Evolutionary conservation across 345 rosid genomes (phyloP), one percentile per base, ranked within the genome.

Genomic region (Populus ilicifolia): DNA sequence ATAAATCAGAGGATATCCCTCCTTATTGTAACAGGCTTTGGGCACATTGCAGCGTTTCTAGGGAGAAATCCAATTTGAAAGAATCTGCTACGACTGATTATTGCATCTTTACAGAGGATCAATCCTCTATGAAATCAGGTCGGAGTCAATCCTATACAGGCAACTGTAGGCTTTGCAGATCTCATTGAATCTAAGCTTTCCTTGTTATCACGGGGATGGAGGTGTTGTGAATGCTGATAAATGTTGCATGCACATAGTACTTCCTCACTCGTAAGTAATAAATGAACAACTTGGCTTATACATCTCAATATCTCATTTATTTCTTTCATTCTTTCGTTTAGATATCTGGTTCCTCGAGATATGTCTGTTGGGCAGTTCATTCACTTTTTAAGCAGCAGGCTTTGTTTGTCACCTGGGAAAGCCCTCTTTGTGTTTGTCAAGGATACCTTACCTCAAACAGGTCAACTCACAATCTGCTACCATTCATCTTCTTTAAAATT

Each of bases 321-420:
- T 46, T 72, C 61, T n/a, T 18, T n/a, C 10, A 7, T 30, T 84
- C 9, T 33, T 72, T 30, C 50, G 33, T 54, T 41, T 75, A 94
- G 97, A 82, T 93, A 85, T 82, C 87, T 93, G 86, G 94, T 93
- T 85, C 97, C 97, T 43, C 82, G 97, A 72, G 97, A 93, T 80
- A 93, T 90, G 96, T 89, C 97, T 1, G 89, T 93, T 18, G 99
- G 99, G 16, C 98, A 95, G 66, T 95, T 90, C 83, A 90, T 90
- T 65, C 90, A 91, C 85, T 78, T 94, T 7, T 79, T 92, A 75
- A 87, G 97, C 82, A 72, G 67, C 69, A 89, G 98, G 78, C 91
- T 93, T 74, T 90, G 13, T 25, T 38, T 72, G 67, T 5, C 48
- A 65, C 38, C 69, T 29, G 38, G 38, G 39, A 65, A 65, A 30